Evolutionary conservation across 352 stramenopile species (phyloP), one percentile per base, ranked within the genome.

Genomic region (Globisporangium iwayamae): DNA sequence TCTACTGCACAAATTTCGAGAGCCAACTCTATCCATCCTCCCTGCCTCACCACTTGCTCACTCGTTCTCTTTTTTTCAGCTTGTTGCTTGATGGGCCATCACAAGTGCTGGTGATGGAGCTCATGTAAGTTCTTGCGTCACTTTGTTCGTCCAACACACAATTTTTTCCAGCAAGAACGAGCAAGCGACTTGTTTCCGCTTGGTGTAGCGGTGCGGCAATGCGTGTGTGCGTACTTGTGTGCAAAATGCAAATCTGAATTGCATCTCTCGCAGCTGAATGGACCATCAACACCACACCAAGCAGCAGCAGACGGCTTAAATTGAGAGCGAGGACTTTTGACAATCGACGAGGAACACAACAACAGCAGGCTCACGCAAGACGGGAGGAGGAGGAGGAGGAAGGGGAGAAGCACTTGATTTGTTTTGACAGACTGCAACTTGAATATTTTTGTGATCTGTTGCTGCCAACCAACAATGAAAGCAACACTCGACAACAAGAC

Each of bases 331-430:
- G 11, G 22, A 55, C 25, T 55, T 55, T 55, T 14, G 48, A 55
- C 48, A 55, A 55, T 55, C 48, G 48, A 55, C 47, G 11, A 54
- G 47, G 11, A 54, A 20, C 18, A 46, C 39, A 46, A 46, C 14
- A 18, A 13, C 14, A 46, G 14, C 39, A 16, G 3, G 4, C 38
- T 54, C 13, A 18, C 25, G 5, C 47, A 53, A 34, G 47, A 4
- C 8, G 8, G 10, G 14, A 22, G 3, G 47, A 28, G 10, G 14
- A 22, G 3, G 47, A 28, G 25, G 25, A 28, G 25, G 25, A 55
- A 51, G 48, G 48, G 48, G 48, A 55, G 48, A 55, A 55, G 13
- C 48, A 55, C 48, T 55, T 55, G 48, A 55, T 55, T 53, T 55
- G 48, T 55, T 38, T 38, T 9, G 4, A 13, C 36, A 41, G 36